Evolutionary conservation across 176 grass and related monocot species (phyloP), one percentile per base, ranked within the genome.

Genomic region (Musa acuminata): DNA sequence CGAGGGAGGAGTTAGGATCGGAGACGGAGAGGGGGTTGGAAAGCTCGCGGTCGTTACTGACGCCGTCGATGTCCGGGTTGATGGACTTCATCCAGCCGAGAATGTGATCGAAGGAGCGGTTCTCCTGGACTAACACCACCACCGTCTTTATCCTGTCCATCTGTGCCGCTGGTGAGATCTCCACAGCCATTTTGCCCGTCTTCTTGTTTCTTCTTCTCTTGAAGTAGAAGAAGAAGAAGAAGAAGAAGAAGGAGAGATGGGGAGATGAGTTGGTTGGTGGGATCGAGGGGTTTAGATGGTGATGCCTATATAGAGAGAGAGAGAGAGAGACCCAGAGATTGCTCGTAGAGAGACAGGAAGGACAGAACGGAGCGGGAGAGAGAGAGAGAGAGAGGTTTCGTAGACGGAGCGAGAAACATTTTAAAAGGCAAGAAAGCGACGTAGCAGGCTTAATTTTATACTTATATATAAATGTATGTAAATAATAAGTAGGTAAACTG

Each of bases 101-200:
- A 81, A 96, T 96, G 81, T 96, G 91, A 79, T 96, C 91, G 72
- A 96, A 96, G n/a, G 91, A 96, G 17, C 88, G 88, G 81, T 96
- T 96, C 85, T 96, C 91, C 75, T 86, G 81, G 35, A 96, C 64
- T 75, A 96, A 55, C 50, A 96, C 88, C 62, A 96, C 91, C 69
- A 90, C 83, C 60, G 91, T 96, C 86, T 96, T 90, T 73, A 96
- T 96, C 71, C 43, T 54, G 2, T 23, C 22, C 22, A 65, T 65
- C 35, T 4, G 35, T 82, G 57, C 5, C 57, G 57, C 57, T n/a
- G 16, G 16, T 17, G 57, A 60, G 57, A 13, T 60, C 57, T 60
- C 57, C 16, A n/a, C 13, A 13, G 57, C 57, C 57, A 60, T 60
- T 13, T 17, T 60, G 9, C 13, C 57, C 29, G 29, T 35, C 29